Evolutionary conservation across 2,329 filamentous ascomycete genomes (phyloP).

Genomic region (Cytospora leucostoma): DNA sequence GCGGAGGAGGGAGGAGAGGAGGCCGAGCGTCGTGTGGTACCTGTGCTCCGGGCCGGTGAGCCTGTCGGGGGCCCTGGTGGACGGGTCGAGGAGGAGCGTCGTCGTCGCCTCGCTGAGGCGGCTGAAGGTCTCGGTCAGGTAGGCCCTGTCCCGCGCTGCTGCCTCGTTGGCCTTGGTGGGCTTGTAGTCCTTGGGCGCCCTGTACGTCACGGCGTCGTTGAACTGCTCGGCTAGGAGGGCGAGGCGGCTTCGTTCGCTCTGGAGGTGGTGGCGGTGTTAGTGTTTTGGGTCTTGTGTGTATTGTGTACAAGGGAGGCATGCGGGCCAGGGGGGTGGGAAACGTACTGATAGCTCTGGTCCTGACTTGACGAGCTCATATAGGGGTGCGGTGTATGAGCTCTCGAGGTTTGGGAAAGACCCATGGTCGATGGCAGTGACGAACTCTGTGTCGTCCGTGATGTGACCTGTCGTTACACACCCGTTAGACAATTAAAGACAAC

Average conservation of each 20-base stretch:
- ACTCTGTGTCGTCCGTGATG: constrained; percentile 41
- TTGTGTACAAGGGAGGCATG: not conserved
- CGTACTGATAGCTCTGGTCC: constrained; percentile 55
- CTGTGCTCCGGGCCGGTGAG: constrained; percentile 46
- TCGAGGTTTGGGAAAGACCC: constrained; percentile 53
- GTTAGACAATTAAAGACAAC: not conserved
- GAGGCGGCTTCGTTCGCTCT: constrained; percentile 54
- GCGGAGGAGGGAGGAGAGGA: constrained; percentile 40
- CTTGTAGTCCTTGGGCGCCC: constrained; percentile 54
- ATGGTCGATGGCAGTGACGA: constrained; percentile 53
- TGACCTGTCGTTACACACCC: constrained; percentile 38
- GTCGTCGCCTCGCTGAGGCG: constrained; percentile 47
- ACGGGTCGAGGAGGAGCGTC: constrained; percentile 41
- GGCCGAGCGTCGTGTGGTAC: constrained; percentile 47
- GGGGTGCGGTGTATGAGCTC: constrained; percentile 39
- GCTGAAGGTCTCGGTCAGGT: constrained; percentile 45
- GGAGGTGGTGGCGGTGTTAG: not conserved
- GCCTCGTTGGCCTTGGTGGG: constrained; percentile 42
- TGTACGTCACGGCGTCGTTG: constrained; percentile 51
- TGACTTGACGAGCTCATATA: constrained; percentile 49
- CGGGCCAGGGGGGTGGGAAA: not conserved
- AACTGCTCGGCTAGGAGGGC: constrained; percentile 53
- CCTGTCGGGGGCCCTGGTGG: constrained; percentile 27
- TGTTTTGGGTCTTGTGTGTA: not conserved
- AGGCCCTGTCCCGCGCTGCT: constrained; percentile 46